Percentiles rank a stretch among this genome's conserved stretches.
These are phyloP conservation scores for Lachancea mirantina DNA, from an alignment of 805 yeast genomes.

Conservation along the genomic window DNA sequence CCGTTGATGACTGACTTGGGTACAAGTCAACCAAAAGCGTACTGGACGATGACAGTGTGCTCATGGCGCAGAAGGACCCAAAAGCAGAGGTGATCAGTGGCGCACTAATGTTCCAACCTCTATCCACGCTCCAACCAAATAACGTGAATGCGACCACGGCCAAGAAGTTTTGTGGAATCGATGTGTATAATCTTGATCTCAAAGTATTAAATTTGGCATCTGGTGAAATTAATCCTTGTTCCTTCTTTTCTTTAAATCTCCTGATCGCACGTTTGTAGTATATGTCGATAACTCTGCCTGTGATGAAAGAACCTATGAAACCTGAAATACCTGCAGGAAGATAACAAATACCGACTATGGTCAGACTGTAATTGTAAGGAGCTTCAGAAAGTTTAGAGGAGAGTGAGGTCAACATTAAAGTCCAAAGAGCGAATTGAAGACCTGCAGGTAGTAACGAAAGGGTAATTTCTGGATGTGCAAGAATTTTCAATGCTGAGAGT, in stretches of 20 bases:
- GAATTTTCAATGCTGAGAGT: conserved; percentile 38
- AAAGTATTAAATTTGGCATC: conserved; percentile 44
- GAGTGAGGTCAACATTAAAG: conserved; percentile 56
- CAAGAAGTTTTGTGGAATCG: conserved; percentile 38
- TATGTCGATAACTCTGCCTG: conserved; percentile 52
- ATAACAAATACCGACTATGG: conserved; percentile 62
- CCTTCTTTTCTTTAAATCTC: conserved; percentile 17
- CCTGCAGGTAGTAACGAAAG: conserved; percentile 52
- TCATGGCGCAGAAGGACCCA: conserved; percentile 51
- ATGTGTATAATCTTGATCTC: conserved; percentile 43
- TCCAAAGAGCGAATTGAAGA: conserved; percentile 62
- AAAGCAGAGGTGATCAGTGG: conserved; percentile 52
- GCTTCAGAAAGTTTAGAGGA: conserved; percentile 43
- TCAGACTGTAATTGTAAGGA: conserved; percentile 44
- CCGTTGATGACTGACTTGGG: conserved; percentile 63
- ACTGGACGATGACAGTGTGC: conserved; percentile 48
- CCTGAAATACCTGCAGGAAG: conserved; percentile 69
- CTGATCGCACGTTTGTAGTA: conserved; percentile 35
- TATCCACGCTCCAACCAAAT: conserved; percentile 69
- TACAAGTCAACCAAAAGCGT: conserved; percentile 68
- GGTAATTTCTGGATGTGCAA: conserved; percentile 39
- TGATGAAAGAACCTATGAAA: conserved; percentile 49
- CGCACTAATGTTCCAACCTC: conserved; percentile 41
- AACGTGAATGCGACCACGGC: conserved; percentile 39
- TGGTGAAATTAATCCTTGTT: conserved; percentile 19